phyloP scores from a whole-genome alignment of 139 green algal species.

The Mychonastes homosphaera region DNA sequence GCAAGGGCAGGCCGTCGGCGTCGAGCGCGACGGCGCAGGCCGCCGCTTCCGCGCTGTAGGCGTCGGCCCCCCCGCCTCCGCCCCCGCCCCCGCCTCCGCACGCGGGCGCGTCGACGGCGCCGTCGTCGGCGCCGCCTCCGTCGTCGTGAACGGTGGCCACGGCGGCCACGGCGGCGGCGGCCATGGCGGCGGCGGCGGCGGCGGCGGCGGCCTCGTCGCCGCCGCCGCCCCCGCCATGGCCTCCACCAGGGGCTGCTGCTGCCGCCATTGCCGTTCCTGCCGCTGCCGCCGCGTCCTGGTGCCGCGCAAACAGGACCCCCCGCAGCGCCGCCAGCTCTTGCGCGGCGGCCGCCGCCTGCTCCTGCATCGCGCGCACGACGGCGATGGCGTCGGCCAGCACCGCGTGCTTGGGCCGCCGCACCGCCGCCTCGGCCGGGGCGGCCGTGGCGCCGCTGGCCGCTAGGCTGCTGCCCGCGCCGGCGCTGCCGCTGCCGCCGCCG shows the following conservation, averaged over 20 bases:
- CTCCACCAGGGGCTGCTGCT: neutral
- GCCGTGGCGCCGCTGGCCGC: neutral
- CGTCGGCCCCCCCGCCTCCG: neutral
- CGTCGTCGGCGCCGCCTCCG: neutral
- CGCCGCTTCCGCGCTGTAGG: neutral
- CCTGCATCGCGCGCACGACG: constrained; percentile 35
- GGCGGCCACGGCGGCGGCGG: neutral
- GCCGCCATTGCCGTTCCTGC: neutral
- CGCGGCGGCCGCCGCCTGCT: constrained; percentile 21
- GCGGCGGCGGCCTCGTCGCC: neutral
- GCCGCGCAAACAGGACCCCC: neutral
- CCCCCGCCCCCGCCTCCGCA: neutral
- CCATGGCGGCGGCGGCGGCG: neutral
- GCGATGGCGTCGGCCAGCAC: constrained; percentile 50
- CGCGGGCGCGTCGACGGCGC: neutral
- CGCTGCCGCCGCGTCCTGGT: constrained; percentile 13
- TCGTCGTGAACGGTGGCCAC: neutral
- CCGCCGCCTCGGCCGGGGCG: neutral
- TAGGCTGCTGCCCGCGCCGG: neutral
- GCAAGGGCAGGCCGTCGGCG: neutral
- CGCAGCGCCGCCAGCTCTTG: neutral
- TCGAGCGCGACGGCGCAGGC: neutral
- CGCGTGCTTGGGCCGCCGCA: constrained; percentile 39
- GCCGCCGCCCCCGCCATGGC: no score
- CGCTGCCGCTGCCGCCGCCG: no score